Percentiles rank a stretch among this genome's conserved stretches.
Conservation (phyloP, 345 rosid species). For the Boechera retrofracta region DNA sequence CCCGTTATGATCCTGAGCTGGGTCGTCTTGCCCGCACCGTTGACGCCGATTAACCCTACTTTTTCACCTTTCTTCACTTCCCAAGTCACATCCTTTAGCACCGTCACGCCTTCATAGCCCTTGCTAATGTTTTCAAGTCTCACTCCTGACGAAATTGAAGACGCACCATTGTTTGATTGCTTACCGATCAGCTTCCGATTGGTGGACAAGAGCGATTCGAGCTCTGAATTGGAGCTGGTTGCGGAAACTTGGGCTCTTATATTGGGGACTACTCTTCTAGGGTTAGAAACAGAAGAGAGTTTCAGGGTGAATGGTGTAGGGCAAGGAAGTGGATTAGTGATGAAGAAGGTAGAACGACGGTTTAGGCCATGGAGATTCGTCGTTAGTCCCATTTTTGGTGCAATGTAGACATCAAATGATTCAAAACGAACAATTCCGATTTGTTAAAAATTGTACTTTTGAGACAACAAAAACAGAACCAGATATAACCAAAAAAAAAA, state of each 20-base stretch:
- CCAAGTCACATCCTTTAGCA: constrained; percentile 81
- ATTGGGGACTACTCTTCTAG: constrained; percentile 21
- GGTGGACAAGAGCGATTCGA: constrained; percentile 68
- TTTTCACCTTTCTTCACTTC: constrained; percentile 90
- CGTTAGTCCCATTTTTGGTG: constrained; percentile 61
- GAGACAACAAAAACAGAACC: neutral
- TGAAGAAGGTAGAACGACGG: constrained; percentile 61
- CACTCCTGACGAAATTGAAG: constrained; percentile 75
- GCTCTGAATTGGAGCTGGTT: constrained; percentile 55
- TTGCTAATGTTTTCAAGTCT: constrained; percentile 82
- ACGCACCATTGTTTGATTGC: constrained; percentile 55
- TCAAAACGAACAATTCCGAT: neutral
- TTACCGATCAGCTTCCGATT: constrained; percentile 44
- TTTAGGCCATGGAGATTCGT: constrained; percentile 59
- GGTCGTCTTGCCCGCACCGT: constrained; percentile 94
- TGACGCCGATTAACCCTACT: constrained; percentile 85
- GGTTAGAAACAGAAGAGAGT: constrained; percentile 36
- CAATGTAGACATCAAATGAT: constrained; percentile 9
- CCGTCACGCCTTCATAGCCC: constrained; percentile 79
- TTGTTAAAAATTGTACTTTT: constrained; percentile 18
- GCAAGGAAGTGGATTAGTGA: constrained; percentile 47
- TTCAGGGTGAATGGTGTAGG: constrained; percentile 36
- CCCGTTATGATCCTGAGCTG: constrained; percentile 88
- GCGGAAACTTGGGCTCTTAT: constrained; percentile 53
- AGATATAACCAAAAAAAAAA: neutral